phyloP scores from a whole-genome alignment of 441 rosid genomes.

The Adansonia grandidieri region DNA sequence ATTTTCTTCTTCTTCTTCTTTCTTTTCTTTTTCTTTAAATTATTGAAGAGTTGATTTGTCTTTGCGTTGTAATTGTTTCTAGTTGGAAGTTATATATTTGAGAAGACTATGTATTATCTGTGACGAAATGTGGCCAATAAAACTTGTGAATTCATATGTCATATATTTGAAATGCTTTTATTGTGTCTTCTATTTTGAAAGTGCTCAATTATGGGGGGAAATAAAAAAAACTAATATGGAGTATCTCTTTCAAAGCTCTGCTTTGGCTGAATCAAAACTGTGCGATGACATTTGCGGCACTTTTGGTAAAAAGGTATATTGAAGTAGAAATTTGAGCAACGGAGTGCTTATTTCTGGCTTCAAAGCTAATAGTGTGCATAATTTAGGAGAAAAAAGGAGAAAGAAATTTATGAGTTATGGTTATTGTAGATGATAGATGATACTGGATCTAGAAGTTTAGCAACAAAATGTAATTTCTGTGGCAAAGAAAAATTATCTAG shows the following conservation, averaged over 20 bases:
- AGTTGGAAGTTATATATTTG: constrained; percentile 6
- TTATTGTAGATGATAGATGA: neutral
- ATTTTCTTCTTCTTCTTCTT: neutral
- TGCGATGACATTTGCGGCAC: neutral
- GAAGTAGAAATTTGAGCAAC: constrained; percentile 1
- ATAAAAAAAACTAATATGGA: neutral
- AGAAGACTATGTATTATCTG: neutral
- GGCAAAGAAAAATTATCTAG: neutral
- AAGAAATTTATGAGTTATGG: neutral
- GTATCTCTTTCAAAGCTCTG: neutral
- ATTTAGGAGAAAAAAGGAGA: neutral
- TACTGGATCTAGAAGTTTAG: neutral
- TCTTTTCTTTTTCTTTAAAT: constrained; percentile 3
- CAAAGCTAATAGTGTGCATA: neutral
- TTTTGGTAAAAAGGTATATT: neutral
- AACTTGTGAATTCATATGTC: neutral
- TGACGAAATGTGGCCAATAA: neutral
- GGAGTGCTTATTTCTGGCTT: neutral
- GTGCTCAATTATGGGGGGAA: neutral
- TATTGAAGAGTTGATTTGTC: constrained; percentile 12
- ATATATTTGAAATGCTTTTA: neutral
- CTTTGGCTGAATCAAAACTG: neutral
- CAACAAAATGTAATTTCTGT: neutral
- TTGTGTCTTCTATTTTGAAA: neutral
- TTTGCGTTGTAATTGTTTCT: constrained; percentile 15